Base-by-base conservation (phyloP, 129 eudicot species). In the Mikania micrantha region DNA sequence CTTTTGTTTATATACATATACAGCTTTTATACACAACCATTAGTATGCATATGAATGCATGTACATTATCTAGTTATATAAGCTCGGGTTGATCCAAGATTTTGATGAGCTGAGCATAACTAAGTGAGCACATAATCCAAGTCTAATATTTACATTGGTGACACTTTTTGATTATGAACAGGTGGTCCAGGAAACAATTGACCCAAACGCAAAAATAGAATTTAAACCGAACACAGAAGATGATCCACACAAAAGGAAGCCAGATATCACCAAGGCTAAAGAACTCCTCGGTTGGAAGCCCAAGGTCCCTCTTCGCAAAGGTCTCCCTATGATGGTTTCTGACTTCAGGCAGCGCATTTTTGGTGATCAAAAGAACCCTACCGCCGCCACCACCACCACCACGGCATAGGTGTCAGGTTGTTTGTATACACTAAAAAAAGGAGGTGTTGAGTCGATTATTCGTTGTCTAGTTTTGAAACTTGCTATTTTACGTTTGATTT, bases 231-330 rank as follows among this genome's bases (percentile, higher is more conserved):
- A 92, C 96, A 92, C 98, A 12, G 96, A 91, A 69, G 98, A 91
- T 22, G 98, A 88, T 59, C 98, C 98, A 17, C 98, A 91, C 95
- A 92, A 83, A 87, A 85, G 98, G 77, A 92, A 92, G 77, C 96
- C 98, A 0, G 95, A 92, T 75, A 92, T 92, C 66, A 64, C 85
- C 1, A 88, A 82, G 81, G 98, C 98, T 16, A 92, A 92, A 78
- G 96, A 92, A 31, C 82, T 77, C 58, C 78, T 92, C 0, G 98
- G 98, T 10, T 92, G 98, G 98, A 95, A 92, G 83, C 98, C 98
- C 22, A 92, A 92, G 88, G 85, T 92, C 60, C 47, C 98, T 1
- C 96, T 92, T 5, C 87, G 80, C 32, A 81, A 88, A 68, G 98
- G 98, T 71, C 91, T 91, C 5, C 98, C 98, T 0, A 78, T 85